phyloP scores from a whole-genome alignment of 2,329 filamentous ascomycete genomes.

The Pyrenophora tritici-repentis region DNA sequence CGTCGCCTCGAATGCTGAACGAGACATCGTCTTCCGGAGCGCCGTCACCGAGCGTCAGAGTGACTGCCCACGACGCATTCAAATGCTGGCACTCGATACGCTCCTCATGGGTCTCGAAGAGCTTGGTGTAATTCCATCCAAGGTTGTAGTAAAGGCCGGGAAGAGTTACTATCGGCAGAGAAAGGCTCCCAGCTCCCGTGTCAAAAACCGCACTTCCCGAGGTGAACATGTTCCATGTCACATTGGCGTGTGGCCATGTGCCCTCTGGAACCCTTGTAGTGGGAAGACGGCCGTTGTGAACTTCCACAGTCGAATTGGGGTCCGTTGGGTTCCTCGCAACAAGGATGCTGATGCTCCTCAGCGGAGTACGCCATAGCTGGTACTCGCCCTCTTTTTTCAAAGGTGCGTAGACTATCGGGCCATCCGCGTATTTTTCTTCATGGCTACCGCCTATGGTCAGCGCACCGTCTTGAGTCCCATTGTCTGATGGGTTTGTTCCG shows the following conservation, averaged over 20 bases:
- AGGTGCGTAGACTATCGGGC: constrained; percentile 57
- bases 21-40: constrained; percentile 13
- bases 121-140: constrained; percentile 24
- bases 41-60: constrained; percentile 20
- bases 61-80: constrained; percentile 26
- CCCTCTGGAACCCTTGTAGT: not conserved
- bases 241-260: constrained; percentile 5
- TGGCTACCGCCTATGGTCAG: constrained; percentile 39
- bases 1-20: constrained; percentile 17
- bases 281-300: constrained; percentile 6
- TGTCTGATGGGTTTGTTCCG: constrained; percentile 15
- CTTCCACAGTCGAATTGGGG: constrained; percentile 13
- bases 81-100: constrained; percentile 19
- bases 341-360: constrained; percentile 11
- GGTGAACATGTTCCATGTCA: constrained; percentile 9
- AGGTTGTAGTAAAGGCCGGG: constrained; percentile 24
- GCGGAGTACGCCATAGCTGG: constrained; percentile 23
- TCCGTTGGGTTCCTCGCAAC: constrained; percentile 13
- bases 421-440: constrained; percentile 64
- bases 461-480: constrained; percentile 17
- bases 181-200: constrained; percentile 23
- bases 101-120: constrained; percentile 15
- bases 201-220: constrained; percentile 19
- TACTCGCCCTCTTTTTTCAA: constrained; percentile 14
- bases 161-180: constrained; percentile 14